A percentile compares a stretch with the other conserved stretches of the same genome.
These are phyloP conservation scores for Immersiella caudata DNA, from an alignment of 495 filamentous ascomycete species.

Conservation along the genomic window DNA sequence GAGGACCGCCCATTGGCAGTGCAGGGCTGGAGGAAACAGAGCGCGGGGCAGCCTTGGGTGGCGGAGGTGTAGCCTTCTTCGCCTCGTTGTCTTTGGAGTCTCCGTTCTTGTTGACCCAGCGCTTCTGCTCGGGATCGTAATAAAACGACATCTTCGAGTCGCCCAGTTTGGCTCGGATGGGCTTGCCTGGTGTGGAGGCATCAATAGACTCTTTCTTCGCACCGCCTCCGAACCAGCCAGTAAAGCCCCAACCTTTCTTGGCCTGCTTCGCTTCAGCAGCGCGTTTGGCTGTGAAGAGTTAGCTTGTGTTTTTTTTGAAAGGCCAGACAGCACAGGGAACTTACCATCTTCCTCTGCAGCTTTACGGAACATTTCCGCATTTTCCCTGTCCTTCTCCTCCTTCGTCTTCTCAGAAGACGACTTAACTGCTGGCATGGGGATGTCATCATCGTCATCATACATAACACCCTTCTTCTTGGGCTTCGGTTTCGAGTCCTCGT, in stretches of 20 bases:
- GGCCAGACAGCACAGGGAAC: slow-evolving; percentile 20
- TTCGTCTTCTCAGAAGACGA: slow-evolving; percentile 49
- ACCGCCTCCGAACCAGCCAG: slow-evolving; percentile 72
- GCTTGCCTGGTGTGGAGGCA: slow-evolving; percentile 54
- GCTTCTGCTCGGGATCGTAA: slow-evolving; percentile 91
- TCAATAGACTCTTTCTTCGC: slow-evolving; percentile 62
- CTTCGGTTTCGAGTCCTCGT: slow-evolving; percentile 50
- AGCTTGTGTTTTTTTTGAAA: slow-evolving; percentile 13
- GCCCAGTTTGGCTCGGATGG: slow-evolving; percentile 92
- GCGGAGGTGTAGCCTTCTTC: slow-evolving; percentile 54
- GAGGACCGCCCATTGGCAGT: slow-evolving; percentile 26
- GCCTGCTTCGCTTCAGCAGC: slow-evolving; percentile 41
- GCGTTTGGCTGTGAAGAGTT: slow-evolving; percentile 43
- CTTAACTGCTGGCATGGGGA: slow-evolving; percentile 34
- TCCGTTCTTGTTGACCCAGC: slow-evolving; percentile 98
- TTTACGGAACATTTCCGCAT: slow-evolving; percentile 77
- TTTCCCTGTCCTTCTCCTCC: slow-evolving; percentile 60
- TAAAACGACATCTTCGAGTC: slow-evolving; percentile 84
- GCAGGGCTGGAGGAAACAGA: slow-evolving; percentile 41
- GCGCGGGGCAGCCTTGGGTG: slow-evolving; percentile 43
- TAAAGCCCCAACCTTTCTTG: slow-evolving; percentile 83
- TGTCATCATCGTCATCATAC: slow-evolving; percentile 72
- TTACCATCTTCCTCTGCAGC: slow-evolving; percentile 85
- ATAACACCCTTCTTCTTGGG: slow-evolving; percentile 79
- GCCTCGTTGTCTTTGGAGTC: slow-evolving; percentile 52